Base-by-base conservation (phyloP, 768 basidiomycete genomes). In the Psilocybe sp. region DNA sequence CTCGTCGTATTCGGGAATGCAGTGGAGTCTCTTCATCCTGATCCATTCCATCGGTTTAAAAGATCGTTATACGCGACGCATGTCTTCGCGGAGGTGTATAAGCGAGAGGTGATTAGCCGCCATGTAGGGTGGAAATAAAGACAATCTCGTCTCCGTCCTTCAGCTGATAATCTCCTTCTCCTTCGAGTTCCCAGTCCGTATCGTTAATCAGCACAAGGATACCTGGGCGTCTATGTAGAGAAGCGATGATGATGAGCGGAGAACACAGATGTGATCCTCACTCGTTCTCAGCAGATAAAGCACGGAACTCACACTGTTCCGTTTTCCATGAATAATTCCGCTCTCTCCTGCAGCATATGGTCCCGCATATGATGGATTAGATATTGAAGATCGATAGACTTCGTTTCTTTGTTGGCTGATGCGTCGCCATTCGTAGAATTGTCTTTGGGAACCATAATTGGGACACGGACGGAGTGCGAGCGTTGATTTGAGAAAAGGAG, bases 151-250 rank as follows among this genome's bases (percentile, higher is more conserved):
- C 97, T 0, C 80, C 76, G 31, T 84, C 72, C 64, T 87, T 71
- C 50, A 98, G 69, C 54, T 70, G 73, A 64, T 96, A 97, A 5
- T 89, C 85, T 16, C 91, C 85, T 65, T 98, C 96, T 32, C 92
- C 93, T 65, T 98, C 96, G 5, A 98, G 75, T 67, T 98, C 95
- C 96, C 96, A 98, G 60, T 98, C 96, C 1, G 91, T 91, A 59
- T 96, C 91, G 61, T 98, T 98, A 47, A 99, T 82, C n/a, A 99
- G 75, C 3, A 98, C 96, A 3, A 99, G 75, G 34, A 99, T 97
- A 0, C 97, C 97, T 0, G 97, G 97, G 8, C 97, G 93, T 35
- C 97, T 96, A 60, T 1, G 31, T 35, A 19, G 15, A 35, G 42
- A 13, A 35, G 15, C 10, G 13, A 36, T 12, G 16, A 13, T 19